phyloP scores from a whole-genome alignment of 257 asterid genomes.

The Solanum tacnaense region DNA sequence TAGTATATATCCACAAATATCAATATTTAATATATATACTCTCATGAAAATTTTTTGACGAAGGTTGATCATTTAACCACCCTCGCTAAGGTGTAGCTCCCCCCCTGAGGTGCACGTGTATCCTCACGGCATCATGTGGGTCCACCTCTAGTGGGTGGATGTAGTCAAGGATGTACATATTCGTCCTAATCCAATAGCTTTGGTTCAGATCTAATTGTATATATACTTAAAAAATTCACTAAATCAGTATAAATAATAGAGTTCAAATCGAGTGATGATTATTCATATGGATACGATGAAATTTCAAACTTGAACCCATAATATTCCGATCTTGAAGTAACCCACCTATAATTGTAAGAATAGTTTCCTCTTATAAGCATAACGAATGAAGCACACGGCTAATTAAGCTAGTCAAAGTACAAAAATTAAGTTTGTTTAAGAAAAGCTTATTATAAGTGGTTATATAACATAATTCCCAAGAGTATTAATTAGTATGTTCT shows the following conservation, averaged over 20 bases:
- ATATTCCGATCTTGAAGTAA: not conserved
- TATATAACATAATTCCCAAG: not conserved
- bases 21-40: too few species aligned
- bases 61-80: too few species aligned
- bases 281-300: not conserved
- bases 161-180: too few species aligned
- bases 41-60: rapidly evolving
- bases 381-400: not conserved
- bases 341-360: not conserved
- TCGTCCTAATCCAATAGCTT: too few species aligned
- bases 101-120: too few species aligned
- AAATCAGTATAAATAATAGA: too few species aligned
- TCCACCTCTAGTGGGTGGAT: too few species aligned
- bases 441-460: not conserved
- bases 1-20: too few species aligned
- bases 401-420: not conserved
- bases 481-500: not conserved
- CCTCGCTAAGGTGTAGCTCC: too few species aligned
- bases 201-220: too few species aligned
- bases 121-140: too few species aligned
- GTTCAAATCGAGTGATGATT: not conserved
- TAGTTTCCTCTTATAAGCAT: not conserved
- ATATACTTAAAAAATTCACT: not conserved
- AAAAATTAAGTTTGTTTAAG: not conserved
- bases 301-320: not conserved